Evolutionary conservation across 169 alveolate species (phyloP).

Genomic region (Plasmodium cynomolgi): DNA sequence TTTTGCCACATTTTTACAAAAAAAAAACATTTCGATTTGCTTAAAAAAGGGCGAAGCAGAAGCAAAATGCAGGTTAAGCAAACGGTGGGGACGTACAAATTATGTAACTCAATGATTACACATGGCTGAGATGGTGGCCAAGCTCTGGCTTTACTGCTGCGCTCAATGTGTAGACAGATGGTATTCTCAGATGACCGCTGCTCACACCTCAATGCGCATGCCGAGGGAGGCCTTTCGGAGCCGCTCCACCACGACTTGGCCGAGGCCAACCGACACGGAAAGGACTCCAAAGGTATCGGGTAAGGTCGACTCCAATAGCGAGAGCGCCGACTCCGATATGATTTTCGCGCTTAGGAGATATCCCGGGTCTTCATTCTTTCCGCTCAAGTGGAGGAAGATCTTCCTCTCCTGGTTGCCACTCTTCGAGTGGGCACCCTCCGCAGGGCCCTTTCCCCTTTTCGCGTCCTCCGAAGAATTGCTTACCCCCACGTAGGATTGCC

Average conservation of each 20-base stretch:
- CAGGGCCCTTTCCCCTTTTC: not conserved
- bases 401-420: not conserved
- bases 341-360: constrained; percentile 55
- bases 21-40: not conserved
- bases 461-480: not conserved
- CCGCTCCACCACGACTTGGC: constrained; percentile 22
- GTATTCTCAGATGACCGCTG: not conserved
- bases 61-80: not conserved
- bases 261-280: constrained; percentile 67
- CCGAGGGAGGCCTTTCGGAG: constrained; percentile 14
- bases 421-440: not conserved
- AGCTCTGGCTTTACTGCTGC: not conserved
- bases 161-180: not conserved
- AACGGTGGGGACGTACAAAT: not conserved
- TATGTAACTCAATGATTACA: not conserved
- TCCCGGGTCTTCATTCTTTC: constrained; percentile 73
- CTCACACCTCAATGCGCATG: constrained; percentile 8
- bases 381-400: constrained; percentile 14
- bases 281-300: constrained; percentile 28
- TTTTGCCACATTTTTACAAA: not conserved
- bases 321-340: constrained; percentile 47
- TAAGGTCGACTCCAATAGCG: constrained; percentile 12
- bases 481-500: constrained; percentile 6
- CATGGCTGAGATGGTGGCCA: not conserved
- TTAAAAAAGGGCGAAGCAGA: not conserved